These are phyloP conservation scores for Ambrosiella xylebori DNA, from an alignment of 2,329 filamentous ascomycete species.

Conservation along the genomic window DNA sequence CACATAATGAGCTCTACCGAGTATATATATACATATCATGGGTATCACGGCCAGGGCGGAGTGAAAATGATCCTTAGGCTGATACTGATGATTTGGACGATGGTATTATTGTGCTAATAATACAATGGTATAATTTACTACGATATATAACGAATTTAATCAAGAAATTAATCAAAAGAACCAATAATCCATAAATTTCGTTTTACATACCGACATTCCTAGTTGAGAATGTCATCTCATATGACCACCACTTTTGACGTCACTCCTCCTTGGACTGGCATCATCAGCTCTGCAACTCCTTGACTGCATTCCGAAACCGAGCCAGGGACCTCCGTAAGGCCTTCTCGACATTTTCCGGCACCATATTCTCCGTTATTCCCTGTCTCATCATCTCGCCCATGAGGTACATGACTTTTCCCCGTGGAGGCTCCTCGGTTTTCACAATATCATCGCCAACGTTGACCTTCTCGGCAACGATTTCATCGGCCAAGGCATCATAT, in stretches of 20 bases:
- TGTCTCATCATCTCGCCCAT: conserved; percentile 41
- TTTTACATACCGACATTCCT: background rate
- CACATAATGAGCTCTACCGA: too few species aligned
- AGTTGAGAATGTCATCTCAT: background rate
- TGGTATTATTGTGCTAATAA: background rate
- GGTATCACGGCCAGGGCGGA: too few species aligned
- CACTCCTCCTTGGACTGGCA: too few species aligned
- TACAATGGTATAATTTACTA: background rate
- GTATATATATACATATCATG: too few species aligned
- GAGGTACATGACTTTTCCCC: conserved; percentile 43
- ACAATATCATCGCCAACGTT: conserved; percentile 25
- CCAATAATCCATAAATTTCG: too few species aligned
- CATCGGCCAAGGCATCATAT: conserved; percentile 30
- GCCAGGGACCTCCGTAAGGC: conserved; percentile 22
- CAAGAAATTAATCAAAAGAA: background rate
- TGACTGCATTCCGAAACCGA: background rate
- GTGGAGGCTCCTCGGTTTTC: conserved; percentile 32
- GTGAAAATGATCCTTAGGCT: too few species aligned
- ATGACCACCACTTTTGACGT: too few species aligned
- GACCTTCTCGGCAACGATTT: conserved; percentile 26
- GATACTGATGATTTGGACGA: too few species aligned
- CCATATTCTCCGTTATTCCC: conserved; percentile 36
- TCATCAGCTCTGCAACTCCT: background rate
- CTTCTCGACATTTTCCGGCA: conserved; percentile 33
- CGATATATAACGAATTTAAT: background rate